Evolutionary conservation across 2,329 filamentous ascomycete species (phyloP).

Genomic region (Fusarium redolens): DNA sequence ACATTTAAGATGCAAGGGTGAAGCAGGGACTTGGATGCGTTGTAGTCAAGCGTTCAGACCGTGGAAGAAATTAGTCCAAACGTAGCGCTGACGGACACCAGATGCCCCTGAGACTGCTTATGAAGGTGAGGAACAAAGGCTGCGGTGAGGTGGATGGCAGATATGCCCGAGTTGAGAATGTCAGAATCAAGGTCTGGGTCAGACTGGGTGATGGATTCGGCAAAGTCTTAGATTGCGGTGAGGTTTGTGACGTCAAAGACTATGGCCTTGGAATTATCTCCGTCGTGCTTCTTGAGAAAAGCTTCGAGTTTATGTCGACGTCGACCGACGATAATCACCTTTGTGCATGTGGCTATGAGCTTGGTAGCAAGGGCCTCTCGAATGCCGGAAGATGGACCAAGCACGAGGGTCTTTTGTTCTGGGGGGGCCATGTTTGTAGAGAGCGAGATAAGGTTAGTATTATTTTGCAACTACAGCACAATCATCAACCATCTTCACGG

Average conservation of each 20-base stretch:
- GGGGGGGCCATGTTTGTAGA: constrained; percentile 37
- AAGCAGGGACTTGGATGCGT: constrained; percentile 43
- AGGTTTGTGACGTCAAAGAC: constrained; percentile 59
- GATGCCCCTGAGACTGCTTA: constrained; percentile 22
- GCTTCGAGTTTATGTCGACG: constrained; percentile 61
- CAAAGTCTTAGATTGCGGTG: constrained; percentile 44
- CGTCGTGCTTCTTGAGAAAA: constrained; percentile 58
- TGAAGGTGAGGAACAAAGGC: constrained; percentile 44
- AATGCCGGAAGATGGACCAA: constrained; percentile 51
- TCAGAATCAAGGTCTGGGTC: constrained; percentile 56
- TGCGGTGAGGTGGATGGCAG: constrained; percentile 42
- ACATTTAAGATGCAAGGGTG: constrained; percentile 40
- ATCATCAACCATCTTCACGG: too few species aligned
- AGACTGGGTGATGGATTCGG: constrained; percentile 18
- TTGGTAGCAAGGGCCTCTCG: constrained; percentile 49
- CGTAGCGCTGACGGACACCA: constrained; percentile 41
- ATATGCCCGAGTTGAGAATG: constrained; percentile 66
- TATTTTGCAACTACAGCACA: too few species aligned
- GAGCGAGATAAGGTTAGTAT: background rate
- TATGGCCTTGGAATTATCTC: constrained; percentile 51
- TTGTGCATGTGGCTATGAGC: constrained; percentile 54
- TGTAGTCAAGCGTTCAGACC: constrained; percentile 43
- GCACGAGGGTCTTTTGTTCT: constrained; percentile 54
- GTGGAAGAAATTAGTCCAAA: constrained; percentile 36
- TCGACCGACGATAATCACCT: constrained; percentile 60